Evolutionary conservation across 2,329 filamentous ascomycete genomes (phyloP).

Genomic region (Albophoma yamanashiensis): DNA sequence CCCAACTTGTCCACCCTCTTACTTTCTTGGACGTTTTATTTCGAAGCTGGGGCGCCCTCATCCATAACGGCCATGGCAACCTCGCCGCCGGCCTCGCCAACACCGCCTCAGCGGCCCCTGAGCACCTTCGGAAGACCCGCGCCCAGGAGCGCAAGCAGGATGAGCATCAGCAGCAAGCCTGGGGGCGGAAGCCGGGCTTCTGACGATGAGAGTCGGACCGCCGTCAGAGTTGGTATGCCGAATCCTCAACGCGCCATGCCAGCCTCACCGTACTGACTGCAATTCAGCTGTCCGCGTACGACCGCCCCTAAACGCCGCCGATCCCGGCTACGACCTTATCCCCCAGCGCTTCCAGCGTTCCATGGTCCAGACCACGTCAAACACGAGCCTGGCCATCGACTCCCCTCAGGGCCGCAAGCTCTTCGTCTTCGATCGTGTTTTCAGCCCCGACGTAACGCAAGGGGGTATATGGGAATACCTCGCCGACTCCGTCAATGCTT

Average conservation of each 20-base stretch:
- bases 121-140: constrained; percentile 71
- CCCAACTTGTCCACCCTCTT: neutral
- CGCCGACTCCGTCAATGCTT: constrained; percentile 78
- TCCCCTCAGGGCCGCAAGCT: constrained; percentile 86
- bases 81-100: constrained; percentile 60
- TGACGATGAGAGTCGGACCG: constrained; percentile 81
- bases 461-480: constrained; percentile 93
- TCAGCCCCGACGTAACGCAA: constrained; percentile 71
- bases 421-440: constrained; percentile 95
- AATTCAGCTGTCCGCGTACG: constrained; percentile 77
- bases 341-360: constrained; percentile 90
- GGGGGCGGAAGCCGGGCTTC: constrained; percentile 71
- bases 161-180: constrained; percentile 75
- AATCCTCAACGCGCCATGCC: neutral
- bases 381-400: constrained; percentile 80
- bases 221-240: constrained; percentile 85
- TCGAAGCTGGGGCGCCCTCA: neutral
- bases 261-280: neutral
- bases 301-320: constrained; percentile 69
- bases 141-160: constrained; percentile 66
- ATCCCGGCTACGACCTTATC: constrained; percentile 90
- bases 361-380: constrained; percentile 80
- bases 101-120: constrained; percentile 57
- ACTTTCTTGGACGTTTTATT: neutral
- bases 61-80: constrained; percentile 42